A percentile compares a stretch with the other conserved stretches of the same genome.
These are phyloP conservation scores for Fragaria vesca DNA, from an alignment of 306 rosid species.

Conservation along the genomic window DNA sequence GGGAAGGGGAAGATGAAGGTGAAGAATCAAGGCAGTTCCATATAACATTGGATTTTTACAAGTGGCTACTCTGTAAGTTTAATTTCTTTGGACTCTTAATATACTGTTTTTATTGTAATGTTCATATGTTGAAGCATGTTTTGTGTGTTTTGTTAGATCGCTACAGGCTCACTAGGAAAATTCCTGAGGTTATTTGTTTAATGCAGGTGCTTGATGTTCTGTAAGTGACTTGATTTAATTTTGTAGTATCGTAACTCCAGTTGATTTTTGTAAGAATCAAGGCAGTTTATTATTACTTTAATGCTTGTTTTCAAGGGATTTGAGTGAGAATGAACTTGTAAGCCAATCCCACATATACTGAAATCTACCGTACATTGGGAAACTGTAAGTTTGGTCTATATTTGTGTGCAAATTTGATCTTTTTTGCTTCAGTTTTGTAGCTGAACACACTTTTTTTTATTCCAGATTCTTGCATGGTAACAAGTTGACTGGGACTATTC, in stretches of 20 bases:
- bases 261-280: not conserved
- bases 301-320: constrained; percentile 46
- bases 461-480: constrained; percentile 80
- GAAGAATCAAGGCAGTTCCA: constrained; percentile 48
- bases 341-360: constrained; percentile 92
- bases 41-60: constrained; percentile 91
- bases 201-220: constrained; percentile 97
- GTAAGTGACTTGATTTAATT: constrained; percentile 39
- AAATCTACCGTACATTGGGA: constrained; percentile 80
- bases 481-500: constrained; percentile 71
- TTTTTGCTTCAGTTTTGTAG: not conserved
- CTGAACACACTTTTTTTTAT: not conserved
- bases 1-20: not conserved
- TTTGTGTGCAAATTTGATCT: not conserved
- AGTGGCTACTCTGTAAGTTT: constrained; percentile 89
- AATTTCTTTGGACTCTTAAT: not conserved
- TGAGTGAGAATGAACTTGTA: constrained; percentile 80
- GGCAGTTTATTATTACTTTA: not conserved
- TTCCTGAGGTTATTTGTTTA: too few relatives aligned
- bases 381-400: constrained; percentile 57
- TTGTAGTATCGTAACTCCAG: not conserved
- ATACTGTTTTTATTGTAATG: too few relatives aligned
- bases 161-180: too few relatives aligned
- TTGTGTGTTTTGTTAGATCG: constrained; percentile 13
- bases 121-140: not conserved